Conservation (phyloP, 78 protist species). For the Dictyostelium citrinum region DNA sequence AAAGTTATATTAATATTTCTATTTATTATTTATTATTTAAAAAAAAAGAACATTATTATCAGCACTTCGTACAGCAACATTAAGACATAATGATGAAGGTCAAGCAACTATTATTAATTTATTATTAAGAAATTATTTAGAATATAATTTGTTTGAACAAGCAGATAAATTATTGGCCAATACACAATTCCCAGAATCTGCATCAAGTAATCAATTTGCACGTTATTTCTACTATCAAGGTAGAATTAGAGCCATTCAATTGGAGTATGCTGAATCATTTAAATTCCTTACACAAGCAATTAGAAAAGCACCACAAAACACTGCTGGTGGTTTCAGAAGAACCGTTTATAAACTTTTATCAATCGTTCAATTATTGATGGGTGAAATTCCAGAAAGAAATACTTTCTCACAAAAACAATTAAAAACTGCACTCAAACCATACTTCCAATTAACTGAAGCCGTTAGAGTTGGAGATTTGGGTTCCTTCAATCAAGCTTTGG, state of each 20-base stretch:
- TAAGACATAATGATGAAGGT: constrained; percentile 87
- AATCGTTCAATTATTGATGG: constrained; percentile 94
- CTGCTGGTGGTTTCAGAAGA: constrained; percentile 94
- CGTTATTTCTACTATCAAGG: constrained; percentile 94
- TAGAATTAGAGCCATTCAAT: constrained; percentile 91
- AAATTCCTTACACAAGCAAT: constrained; percentile 86
- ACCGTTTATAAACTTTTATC: constrained; percentile 84
- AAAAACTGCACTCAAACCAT: constrained; percentile 87
- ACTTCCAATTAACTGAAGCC: constrained; percentile 89
- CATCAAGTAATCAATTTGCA: constrained; percentile 88
- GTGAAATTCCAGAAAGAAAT: constrained; percentile 95
- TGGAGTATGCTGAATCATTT: constrained; percentile 92
- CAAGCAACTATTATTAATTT: constrained; percentile 90
- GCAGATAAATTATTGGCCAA: constrained; percentile 91
- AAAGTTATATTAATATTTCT: too few relatives aligned
- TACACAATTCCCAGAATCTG: constrained; percentile 86
- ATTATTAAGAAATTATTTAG: constrained; percentile 89
- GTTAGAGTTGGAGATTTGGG: constrained; percentile 94
- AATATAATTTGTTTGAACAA: constrained; percentile 88
- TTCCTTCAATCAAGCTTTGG: constrained; percentile 76
- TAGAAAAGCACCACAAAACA: constrained; percentile 95
- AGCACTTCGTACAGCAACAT: constrained; percentile 86
- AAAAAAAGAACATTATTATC: not conserved
- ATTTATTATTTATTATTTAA: not conserved
- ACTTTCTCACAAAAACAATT: constrained; percentile 84